phyloP scores from a whole-genome alignment of 1,284 basidiomycete genomes.

The Ustilago loliicola region DNA sequence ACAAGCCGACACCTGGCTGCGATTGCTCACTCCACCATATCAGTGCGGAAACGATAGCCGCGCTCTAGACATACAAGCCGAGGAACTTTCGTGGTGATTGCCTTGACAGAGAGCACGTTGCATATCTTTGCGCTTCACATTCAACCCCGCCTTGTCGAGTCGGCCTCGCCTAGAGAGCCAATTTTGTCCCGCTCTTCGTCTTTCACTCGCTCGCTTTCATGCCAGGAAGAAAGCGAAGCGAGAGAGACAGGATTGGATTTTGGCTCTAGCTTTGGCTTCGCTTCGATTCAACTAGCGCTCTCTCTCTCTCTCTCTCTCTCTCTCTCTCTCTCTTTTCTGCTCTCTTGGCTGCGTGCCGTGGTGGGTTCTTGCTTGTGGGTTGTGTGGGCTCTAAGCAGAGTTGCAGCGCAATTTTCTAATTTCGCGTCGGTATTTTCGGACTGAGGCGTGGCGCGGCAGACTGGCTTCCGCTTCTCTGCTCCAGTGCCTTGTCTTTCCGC shows the following conservation, averaged over 20 bases:
- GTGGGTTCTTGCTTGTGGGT: not conserved
- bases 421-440: slow-evolving; percentile 3
- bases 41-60: not conserved
- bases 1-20: not conserved
- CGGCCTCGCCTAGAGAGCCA: not conserved
- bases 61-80: no score
- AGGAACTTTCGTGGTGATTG: no score
- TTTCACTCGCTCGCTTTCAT: slow-evolving; percentile 6
- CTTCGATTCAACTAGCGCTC: not conserved
- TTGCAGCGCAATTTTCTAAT: slow-evolving; percentile 6
- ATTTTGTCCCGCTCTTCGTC: slow-evolving; percentile 6
- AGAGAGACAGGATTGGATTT: not conserved
- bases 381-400: slow-evolving; percentile 1
- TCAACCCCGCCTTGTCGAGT: not conserved
- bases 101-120: slow-evolving; percentile 1
- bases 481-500: not conserved
- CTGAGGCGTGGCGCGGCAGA: not conserved
- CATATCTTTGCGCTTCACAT: not conserved
- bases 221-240: not conserved
- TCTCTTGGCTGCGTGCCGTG: not conserved
- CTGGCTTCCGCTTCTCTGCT: slow-evolving; percentile 7
- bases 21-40: not conserved
- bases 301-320: not conserved
- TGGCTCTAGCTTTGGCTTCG: slow-evolving; percentile 1
- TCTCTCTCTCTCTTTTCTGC: not conserved